Evolutionary conservation across 345 rosid species (phyloP), one percentile per base, ranked within the genome.

Genomic region (Luvunga scandens): DNA sequence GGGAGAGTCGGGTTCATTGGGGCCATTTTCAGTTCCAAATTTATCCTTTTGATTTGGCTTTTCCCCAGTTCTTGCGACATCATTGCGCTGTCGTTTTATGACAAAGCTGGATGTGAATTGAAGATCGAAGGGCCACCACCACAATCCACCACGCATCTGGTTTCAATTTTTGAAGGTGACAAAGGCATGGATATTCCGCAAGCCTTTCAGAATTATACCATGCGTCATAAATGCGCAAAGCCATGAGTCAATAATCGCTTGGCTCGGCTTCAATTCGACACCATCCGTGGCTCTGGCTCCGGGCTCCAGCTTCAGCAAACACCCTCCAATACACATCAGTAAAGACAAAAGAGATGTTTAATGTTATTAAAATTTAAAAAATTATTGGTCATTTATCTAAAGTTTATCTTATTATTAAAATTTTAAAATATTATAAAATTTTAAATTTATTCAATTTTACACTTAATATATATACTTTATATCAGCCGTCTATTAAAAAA

Each of bases 141-240:
- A 1, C 38, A 64, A 4, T 30, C 67, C 19, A 14, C 7, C 39
- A 5, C 31, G 38, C 9, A 6, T 9, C 22, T 14, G n/a, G 6
- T 31, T 66, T 50, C 19, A 30, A 21, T 59, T 53, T 38, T 31
- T 2, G 22, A 9, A 39, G 61, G n/a, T 50, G 70, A 61, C 14
- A 4, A 30, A 39, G 28, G 6, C 1, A 6, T 66, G 85, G 78
- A 83, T 80, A 83, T 83, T 77, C 83, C 71, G 24, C 75, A 28
- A 68, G 62, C 78, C 79, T 36, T 48, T 19, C 34, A 48, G 87
- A 72, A 84, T 84, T 77, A 79, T 84, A 60, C 87, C 83, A 36
- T 63, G 73, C 81, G 56, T 79, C 75, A 34, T 68, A 36, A 71
- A 71, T 38, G 24, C 18, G 61, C 62, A 18, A 45, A 45, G 5